Conservation (phyloP, 352 stramenopile species). For the Globisporangium recalcitrans region DNA sequence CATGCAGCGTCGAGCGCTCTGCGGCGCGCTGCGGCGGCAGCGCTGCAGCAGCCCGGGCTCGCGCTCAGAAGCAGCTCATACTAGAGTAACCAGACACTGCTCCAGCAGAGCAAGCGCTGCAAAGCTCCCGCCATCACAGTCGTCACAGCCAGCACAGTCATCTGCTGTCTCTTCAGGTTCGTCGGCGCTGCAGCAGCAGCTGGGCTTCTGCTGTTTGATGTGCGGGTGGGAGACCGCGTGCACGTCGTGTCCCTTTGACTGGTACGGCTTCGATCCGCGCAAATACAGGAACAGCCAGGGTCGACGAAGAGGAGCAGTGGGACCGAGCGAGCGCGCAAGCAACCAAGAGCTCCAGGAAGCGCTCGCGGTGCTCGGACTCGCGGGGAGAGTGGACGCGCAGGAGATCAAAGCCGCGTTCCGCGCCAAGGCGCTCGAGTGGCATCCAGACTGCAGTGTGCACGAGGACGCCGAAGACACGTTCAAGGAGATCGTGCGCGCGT, state of each 20-base stretch:
- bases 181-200: slow-evolving; percentile 43
- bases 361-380: slow-evolving; percentile 22
- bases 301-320: slow-evolving; percentile 6
- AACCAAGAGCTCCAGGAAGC: slow-evolving; percentile 20
- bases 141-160: neutral
- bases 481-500: slow-evolving; percentile 81
- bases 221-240: slow-evolving; percentile 60
- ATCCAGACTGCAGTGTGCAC: slow-evolving; percentile 89
- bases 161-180: neutral
- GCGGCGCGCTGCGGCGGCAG: neutral
- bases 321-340: neutral
- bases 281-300: slow-evolving; percentile 29
- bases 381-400: slow-evolving; percentile 7
- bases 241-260: slow-evolving; percentile 60
- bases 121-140: neutral
- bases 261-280: slow-evolving; percentile 50
- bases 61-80: neutral
- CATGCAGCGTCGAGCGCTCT: neutral
- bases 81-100: neutral
- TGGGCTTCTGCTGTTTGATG: slow-evolving; percentile 69
- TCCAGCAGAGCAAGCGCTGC: neutral
- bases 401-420: slow-evolving; percentile 58
- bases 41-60: neutral
- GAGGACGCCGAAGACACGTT: slow-evolving; percentile 78
- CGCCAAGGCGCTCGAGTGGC: slow-evolving; percentile 81